Evolutionary conservation across 1,284 basidiomycete genomes (phyloP).

Genomic region (Leccinum colubrinum): DNA sequence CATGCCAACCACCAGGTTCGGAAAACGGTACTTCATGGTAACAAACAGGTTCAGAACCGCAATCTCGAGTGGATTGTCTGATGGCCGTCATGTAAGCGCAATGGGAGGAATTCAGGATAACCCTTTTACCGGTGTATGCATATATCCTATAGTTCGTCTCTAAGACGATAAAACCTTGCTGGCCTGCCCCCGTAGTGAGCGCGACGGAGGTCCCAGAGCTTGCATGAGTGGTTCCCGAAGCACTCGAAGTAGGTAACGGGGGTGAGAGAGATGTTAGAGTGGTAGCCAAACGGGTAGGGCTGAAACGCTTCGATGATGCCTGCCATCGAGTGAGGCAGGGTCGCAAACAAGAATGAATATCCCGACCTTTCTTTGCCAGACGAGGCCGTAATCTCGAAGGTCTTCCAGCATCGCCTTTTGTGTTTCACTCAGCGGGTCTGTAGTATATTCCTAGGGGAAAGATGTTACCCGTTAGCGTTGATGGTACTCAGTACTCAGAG

Average conservation of each 20-base stretch:
- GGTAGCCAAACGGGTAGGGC: constrained; percentile 94
- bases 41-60: constrained; percentile 96
- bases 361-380: constrained; percentile 76
- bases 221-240: constrained; percentile 36
- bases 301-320: constrained; percentile 78
- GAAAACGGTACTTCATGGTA: constrained; percentile 90
- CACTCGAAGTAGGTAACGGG: constrained; percentile 62
- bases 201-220: constrained; percentile 23
- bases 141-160: constrained; percentile 99
- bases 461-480: constrained; percentile 4
- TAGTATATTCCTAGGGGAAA: constrained; percentile 78
- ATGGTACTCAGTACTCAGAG: neutral
- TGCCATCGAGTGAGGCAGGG: constrained; percentile 28
- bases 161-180: constrained; percentile 91
- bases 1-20: constrained; percentile 93
- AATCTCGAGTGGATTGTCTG: constrained; percentile 94
- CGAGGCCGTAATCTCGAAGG: constrained; percentile 91
- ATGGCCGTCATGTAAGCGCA: constrained; percentile 19
- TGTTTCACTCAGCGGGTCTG: constrained; percentile 75
- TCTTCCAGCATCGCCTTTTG: constrained; percentile 90
- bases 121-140: constrained; percentile 85
- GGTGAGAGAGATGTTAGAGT: constrained; percentile 86
- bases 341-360: neutral
- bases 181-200: constrained; percentile 47
- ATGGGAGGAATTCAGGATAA: constrained; percentile 1